Evolutionary conservation across 345 rosid species (phyloP), one percentile per base, ranked within the genome.

Genomic region (Gossypium longicalyx): DNA sequence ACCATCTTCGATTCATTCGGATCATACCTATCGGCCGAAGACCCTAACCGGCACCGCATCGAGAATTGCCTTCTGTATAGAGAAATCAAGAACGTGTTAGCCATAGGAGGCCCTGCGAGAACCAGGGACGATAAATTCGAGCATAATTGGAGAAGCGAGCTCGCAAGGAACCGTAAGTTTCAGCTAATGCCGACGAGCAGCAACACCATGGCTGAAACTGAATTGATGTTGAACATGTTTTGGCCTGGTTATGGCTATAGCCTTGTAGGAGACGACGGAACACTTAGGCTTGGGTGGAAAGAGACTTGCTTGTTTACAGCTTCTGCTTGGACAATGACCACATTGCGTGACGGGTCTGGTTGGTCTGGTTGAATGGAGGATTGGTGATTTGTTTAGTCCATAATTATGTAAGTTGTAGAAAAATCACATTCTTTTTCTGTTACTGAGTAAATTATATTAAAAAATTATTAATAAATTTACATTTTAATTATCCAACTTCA

Each of bases 221-320:
- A 88, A 56, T 85, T 90, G 4, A 86, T 86, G 73, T 47, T 88
- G 9, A 90, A 86, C 81, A 88, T 86, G 87, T 90, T 88, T 67
- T 86, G 90, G 10, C 58, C 58, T 17, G 58, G 19, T 9, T 85
- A 85, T 74, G 94, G 91, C 2, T 90, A 88, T 19, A 84, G 83
- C 72, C 87, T 90, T 22, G 85, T 77, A 2, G 89, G 82, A 74
- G 89, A 85, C 22, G 90, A 88, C 63, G 94, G 94, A 1, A 80
- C 88, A 9, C 81, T 88, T 52, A 80, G 77, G 74, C 88, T 90
- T n/a, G 93, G 93, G 7, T 89, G 93, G 93, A 87, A 87, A 72
- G 89, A 85, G 2, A 86, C 90, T 27, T 78, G 85, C 81, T 80
- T 86, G 86, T 82, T 85, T 45, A 83, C 91, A 48, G 94, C 88